These are phyloP conservation scores for Trichocladium antarcticum DNA, from an alignment of 495 filamentous ascomycete species.

Conservation along the genomic window DNA sequence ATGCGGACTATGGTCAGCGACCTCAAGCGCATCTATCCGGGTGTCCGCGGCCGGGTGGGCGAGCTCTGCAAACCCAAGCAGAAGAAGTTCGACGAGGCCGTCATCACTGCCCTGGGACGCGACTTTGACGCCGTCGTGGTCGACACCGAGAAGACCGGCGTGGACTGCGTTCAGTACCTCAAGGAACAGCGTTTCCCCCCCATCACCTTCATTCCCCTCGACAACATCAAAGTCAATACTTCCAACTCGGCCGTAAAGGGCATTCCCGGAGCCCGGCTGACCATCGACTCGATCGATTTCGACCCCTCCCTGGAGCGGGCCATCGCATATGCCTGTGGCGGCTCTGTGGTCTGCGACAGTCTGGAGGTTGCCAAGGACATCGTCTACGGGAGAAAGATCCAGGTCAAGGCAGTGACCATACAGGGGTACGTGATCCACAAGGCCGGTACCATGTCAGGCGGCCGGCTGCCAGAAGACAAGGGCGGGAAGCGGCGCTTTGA, in stretches of 20 bases:
- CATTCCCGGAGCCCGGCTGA: slow-evolving; percentile 71
- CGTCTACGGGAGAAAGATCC: slow-evolving; percentile 72
- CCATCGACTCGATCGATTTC: slow-evolving; percentile 94
- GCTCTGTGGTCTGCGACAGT: slow-evolving; percentile 90
- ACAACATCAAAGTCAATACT: slow-evolving; percentile 89
- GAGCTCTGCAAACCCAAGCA: slow-evolving; percentile 93
- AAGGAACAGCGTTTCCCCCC: slow-evolving; percentile 77
- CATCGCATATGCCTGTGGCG: slow-evolving; percentile 88
- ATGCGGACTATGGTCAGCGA: slow-evolving; percentile 70
- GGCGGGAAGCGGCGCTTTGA: slow-evolving; percentile 75
- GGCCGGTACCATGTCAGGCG: slow-evolving; percentile 95
- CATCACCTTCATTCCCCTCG: slow-evolving; percentile 86
- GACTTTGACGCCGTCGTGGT: slow-evolving; percentile 92
- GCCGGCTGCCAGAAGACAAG: slow-evolving; percentile 60
- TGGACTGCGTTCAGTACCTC: slow-evolving; percentile 88
- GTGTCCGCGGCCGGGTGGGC: slow-evolving; percentile 79
- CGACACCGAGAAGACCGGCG: slow-evolving; percentile 89
- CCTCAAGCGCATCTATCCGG: slow-evolving; percentile 82
- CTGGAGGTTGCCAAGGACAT: slow-evolving; percentile 75
- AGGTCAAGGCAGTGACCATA: slow-evolving; percentile 86
- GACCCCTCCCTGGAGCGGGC: slow-evolving; percentile 78
- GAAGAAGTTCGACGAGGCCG: slow-evolving; percentile 88
- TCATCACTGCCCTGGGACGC: slow-evolving; percentile 82
- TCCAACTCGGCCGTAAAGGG: slow-evolving; percentile 84
- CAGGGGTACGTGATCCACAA: slow-evolving; percentile 94